These are phyloP conservation scores for Talaromyces liani DNA, from an alignment of 495 filamentous ascomycete species.

Conservation along the genomic window DNA sequence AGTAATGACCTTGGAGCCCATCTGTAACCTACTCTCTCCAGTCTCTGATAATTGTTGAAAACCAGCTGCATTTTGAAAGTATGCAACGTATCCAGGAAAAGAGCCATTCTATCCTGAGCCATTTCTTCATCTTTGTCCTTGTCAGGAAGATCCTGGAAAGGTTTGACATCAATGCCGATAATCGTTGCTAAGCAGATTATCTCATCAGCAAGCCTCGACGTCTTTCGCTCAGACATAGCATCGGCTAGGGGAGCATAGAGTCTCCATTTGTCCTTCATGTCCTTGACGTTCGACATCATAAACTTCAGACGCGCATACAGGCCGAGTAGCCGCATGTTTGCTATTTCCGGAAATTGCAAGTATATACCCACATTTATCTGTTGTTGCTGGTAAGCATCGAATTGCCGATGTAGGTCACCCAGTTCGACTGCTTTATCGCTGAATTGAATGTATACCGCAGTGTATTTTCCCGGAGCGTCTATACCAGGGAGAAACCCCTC, in stretches of 20 bases:
- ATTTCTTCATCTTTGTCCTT: neutral
- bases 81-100: neutral
- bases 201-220: conserved; percentile 4
- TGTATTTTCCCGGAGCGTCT: neutral
- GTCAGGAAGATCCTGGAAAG: neutral
- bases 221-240: conserved; percentile 2
- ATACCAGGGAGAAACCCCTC: conserved; percentile 3
- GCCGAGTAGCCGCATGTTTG: neutral
- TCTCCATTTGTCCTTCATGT: neutral
- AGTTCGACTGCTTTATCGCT: neutral
- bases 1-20: conserved; percentile 7
- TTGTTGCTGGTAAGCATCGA: neutral
- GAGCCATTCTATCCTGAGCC: neutral
- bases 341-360: neutral
- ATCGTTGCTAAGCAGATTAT: conserved; percentile 3
- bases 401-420: neutral
- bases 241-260: neutral
- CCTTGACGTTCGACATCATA: neutral
- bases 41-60: conserved; percentile 7
- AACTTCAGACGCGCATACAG: neutral
- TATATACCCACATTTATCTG: neutral
- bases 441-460: conserved; percentile 1
- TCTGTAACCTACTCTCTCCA: neutral
- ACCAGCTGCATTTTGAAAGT: neutral
- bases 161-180: neutral